Conservation (phyloP, 805 yeast species). For the Teunomyces funiuensis region DNA sequence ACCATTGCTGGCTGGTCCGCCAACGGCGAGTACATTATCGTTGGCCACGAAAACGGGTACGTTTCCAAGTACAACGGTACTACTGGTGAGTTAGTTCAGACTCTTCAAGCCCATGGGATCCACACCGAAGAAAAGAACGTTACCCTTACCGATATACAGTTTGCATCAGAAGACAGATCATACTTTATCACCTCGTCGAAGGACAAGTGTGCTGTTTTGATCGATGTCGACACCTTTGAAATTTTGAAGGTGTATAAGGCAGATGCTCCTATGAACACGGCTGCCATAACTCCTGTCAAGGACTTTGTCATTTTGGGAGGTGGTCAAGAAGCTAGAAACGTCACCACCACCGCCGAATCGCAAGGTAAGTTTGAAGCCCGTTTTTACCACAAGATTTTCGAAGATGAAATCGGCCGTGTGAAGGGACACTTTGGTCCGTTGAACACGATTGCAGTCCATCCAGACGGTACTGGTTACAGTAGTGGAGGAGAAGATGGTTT, state of each 20-base stretch:
- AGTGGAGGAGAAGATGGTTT: conserved; percentile 99
- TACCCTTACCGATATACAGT: conserved; percentile 81
- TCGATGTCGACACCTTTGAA: conserved; percentile 75
- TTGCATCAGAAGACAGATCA: conserved; percentile 73
- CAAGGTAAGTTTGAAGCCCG: conserved; percentile 98
- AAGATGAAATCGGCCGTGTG: conserved; percentile 95
- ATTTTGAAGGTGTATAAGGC: conserved; percentile 73
- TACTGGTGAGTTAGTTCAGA: conserved; percentile 67
- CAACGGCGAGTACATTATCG: conserved; percentile 69
- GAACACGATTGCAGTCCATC: conserved; percentile 90
- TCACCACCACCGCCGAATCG: conserved; percentile 89
- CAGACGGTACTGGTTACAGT: conserved; percentile 90
- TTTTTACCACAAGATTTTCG: conserved; percentile 90
- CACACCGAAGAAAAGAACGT: conserved; percentile 45
- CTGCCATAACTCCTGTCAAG: conserved; percentile 90
- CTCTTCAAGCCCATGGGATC: conserved; percentile 70
- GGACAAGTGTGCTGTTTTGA: conserved; percentile 79
- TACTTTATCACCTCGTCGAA: conserved; percentile 92
- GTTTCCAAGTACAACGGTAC: conserved; percentile 75
- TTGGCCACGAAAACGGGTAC: conserved; percentile 86
- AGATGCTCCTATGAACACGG: conserved; percentile 94
- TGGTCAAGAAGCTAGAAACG: conserved; percentile 99
- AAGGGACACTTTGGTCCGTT: conserved; percentile 99
- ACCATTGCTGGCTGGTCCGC: conserved; percentile 88
- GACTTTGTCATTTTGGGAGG: conserved; percentile 94